These are phyloP conservation scores for Fusarium mangiferae DNA, from an alignment of 2,329 filamentous ascomycete genomes.

Conservation along the genomic window DNA sequence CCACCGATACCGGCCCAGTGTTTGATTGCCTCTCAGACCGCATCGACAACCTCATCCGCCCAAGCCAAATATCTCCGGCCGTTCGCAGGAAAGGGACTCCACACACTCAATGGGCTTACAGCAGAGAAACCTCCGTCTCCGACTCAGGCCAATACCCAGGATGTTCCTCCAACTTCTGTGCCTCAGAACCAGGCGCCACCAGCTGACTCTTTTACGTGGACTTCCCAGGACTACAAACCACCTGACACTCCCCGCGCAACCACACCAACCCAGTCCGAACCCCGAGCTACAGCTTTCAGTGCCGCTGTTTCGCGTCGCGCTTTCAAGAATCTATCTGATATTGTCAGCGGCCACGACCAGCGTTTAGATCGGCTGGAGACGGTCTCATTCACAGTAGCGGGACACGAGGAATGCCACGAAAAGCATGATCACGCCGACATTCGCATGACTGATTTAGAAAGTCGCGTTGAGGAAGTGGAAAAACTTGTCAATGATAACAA, in stretches of 20 bases:
- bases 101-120: constrained; percentile 59
- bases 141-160: constrained; percentile 46
- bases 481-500: constrained; percentile 61
- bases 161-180: constrained; percentile 1
- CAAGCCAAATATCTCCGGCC: constrained; percentile 63
- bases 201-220: constrained; percentile 42
- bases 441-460: constrained; percentile 75
- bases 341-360: constrained; percentile 69
- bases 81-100: constrained; percentile 65
- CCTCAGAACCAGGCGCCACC: constrained; percentile 28
- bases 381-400: constrained; percentile 71
- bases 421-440: constrained; percentile 74
- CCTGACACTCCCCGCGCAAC: constrained; percentile 31
- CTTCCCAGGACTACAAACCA: constrained; percentile 30
- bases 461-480: constrained; percentile 68
- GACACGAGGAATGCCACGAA: constrained; percentile 76
- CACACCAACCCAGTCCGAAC: constrained; percentile 45
- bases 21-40: constrained; percentile 61
- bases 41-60: constrained; percentile 63
- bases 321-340: constrained; percentile 60
- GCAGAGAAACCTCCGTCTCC: constrained; percentile 46
- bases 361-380: constrained; percentile 77
- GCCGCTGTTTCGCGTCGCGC: constrained; percentile 48
- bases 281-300: constrained; percentile 34
- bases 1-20: constrained; percentile 63